Evolutionary conservation across 306 rosid species (phyloP).

Genomic region (Sicyos baderoa): DNA sequence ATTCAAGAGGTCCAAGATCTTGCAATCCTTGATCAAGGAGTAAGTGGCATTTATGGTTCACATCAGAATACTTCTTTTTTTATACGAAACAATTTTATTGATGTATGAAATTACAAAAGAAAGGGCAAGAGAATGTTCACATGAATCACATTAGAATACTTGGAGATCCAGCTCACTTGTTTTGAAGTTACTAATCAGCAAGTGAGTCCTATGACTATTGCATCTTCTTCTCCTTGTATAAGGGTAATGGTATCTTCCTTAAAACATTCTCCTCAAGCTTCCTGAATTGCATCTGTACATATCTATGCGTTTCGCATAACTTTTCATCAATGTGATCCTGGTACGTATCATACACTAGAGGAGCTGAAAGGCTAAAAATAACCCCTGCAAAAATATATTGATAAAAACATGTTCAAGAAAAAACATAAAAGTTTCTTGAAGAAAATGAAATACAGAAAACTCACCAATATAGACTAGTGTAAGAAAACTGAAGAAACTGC

Average conservation of each 20-base stretch:
- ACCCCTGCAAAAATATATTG: constrained; percentile 42
- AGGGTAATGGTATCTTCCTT: constrained; percentile 52
- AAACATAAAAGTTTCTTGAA: background rate
- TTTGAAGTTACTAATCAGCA: constrained; percentile 12
- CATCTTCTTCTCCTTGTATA: constrained; percentile 71
- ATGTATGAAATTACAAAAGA: too few relatives aligned
- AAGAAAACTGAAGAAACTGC: constrained; percentile 64
- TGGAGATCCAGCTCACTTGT: constrained; percentile 17
- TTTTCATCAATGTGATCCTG: constrained; percentile 61
- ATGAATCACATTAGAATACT: background rate
- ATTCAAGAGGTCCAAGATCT: background rate
- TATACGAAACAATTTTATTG: too few relatives aligned
- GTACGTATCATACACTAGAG: constrained; percentile 76
- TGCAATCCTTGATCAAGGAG: constrained; percentile 3
- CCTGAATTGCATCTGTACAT: constrained; percentile 40
- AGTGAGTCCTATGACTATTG: constrained; percentile 47
- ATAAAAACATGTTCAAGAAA: background rate
- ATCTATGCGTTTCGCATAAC: constrained; percentile 37
- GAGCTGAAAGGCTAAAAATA: constrained; percentile 73
- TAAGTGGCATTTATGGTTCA: background rate
- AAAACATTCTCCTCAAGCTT: constrained; percentile 43
- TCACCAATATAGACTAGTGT: constrained; percentile 63
- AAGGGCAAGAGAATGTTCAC: too few relatives aligned
- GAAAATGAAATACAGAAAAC: constrained; percentile 21
- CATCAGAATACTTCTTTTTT: background rate